Conservation (phyloP, 352 stramenopile genomes). For the Albugo laibachii region DNA sequence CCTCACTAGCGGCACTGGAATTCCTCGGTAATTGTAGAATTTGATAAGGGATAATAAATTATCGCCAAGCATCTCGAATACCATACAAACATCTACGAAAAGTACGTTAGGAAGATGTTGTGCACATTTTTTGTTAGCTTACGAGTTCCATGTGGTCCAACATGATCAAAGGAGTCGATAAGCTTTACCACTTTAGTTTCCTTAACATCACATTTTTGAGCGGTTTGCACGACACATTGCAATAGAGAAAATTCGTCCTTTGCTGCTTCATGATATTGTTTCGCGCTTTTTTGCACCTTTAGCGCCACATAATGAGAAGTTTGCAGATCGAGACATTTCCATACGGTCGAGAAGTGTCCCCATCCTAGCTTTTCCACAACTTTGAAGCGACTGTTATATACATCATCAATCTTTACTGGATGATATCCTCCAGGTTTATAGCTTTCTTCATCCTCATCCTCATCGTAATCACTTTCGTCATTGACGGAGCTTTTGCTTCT, state of each 20-base stretch:
- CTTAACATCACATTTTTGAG: slow-evolving; percentile 12
- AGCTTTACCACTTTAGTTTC: slow-evolving; percentile 38
- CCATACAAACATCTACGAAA: slow-evolving; percentile 88
- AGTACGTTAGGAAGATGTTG: slow-evolving; percentile 3
- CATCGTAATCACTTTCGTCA: slow-evolving; percentile 30
- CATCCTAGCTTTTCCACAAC: slow-evolving; percentile 98
- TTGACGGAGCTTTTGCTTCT: slow-evolving; percentile 5
- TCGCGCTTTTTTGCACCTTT: slow-evolving; percentile 96
- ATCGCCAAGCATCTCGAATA: slow-evolving; percentile 97
- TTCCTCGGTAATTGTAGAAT: slow-evolving; percentile 96
- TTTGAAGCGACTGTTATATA: slow-evolving; percentile 87
- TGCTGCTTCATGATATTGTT: slow-evolving; percentile 96
- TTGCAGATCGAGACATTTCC: slow-evolving; percentile 87
- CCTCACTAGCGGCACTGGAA: slow-evolving; percentile 91
- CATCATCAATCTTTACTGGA: slow-evolving; percentile 80
- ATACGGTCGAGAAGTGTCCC: slow-evolving; percentile 99
- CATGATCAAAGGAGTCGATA: slow-evolving; percentile 93
- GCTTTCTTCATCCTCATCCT: slow-evolving; percentile 83
- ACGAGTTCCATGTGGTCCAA: slow-evolving; percentile 88
- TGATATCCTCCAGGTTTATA: slow-evolving; percentile 98
- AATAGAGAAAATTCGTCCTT: slow-evolving; percentile 97
- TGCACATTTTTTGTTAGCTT: slow-evolving; percentile 4
- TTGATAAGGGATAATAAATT: slow-evolving; percentile 99
- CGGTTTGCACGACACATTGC: slow-evolving; percentile 69
- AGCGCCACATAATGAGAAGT: slow-evolving; percentile 82